Conservation (phyloP, 352 stramenopile species). For the Aphanomyces euteiches region DNA sequence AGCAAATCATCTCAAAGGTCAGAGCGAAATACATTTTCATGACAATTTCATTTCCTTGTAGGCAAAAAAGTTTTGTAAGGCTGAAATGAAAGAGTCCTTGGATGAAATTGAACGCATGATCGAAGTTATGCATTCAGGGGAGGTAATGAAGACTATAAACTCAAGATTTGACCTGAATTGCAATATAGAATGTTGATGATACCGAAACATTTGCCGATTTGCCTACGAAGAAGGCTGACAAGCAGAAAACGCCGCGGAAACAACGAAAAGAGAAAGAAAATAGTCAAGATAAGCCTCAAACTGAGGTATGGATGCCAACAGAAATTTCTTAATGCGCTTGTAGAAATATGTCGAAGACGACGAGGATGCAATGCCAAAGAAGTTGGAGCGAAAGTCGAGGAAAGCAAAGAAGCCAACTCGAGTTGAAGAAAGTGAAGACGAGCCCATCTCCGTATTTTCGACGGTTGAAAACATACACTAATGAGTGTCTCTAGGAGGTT, state of each 20-base stretch:
- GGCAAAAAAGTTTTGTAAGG: slow-evolving; percentile 35
- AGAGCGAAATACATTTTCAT: neutral
- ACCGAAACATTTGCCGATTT: slow-evolving; percentile 40
- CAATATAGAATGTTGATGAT: slow-evolving; percentile 35
- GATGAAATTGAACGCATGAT: slow-evolving; percentile 68
- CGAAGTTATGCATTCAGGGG: slow-evolving; percentile 11
- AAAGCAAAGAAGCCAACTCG: slow-evolving; percentile 18
- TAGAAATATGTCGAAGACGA: neutral
- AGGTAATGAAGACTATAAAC: slow-evolving; percentile 1
- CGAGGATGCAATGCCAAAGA: neutral
- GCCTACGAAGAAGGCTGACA: slow-evolving; percentile 41
- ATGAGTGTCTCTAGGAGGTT: neutral
- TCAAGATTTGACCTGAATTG: neutral
- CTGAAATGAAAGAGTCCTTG: slow-evolving; percentile 71
- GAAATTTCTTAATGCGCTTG: neutral
- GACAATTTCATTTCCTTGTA: slow-evolving; percentile 4
- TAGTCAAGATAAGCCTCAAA: neutral
- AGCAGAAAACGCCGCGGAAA: slow-evolving; percentile 36
- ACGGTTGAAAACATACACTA: neutral
- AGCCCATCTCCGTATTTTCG: neutral
- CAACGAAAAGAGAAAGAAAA: slow-evolving; percentile 26
- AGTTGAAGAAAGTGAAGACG: slow-evolving; percentile 34
- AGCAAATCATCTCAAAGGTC: slow-evolving; percentile 72
- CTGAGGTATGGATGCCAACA: neutral
- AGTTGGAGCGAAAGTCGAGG: neutral